These are phyloP conservation scores for Afroboletus lepidellus DNA, from an alignment of 1,284 basidiomycete species.

Conservation along the genomic window DNA sequence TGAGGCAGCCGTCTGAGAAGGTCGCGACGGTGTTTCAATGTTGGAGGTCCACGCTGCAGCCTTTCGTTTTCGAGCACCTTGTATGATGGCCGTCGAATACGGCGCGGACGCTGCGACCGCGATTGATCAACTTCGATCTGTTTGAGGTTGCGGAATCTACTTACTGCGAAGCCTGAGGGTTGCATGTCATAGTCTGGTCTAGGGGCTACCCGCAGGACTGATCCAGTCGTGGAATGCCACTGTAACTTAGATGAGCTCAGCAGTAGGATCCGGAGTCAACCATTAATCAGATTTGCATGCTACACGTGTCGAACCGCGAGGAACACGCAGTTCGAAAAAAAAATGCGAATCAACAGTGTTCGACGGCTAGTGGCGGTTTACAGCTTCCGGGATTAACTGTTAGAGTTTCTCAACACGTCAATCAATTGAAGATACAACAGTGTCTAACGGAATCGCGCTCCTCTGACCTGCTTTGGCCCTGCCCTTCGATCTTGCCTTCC, in stretches of 20 bases:
- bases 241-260: neutral
- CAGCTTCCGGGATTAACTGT: constrained; percentile 6
- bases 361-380: neutral
- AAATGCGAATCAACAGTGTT: constrained; percentile 1
- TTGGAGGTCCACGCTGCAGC: neutral
- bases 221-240: neutral
- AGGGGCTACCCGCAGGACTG: neutral
- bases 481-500: constrained; percentile 19
- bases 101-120: constrained; percentile 1
- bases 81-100: constrained; percentile 9
- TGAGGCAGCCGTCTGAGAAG: constrained; percentile 5
- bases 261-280: neutral
- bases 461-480: constrained; percentile 16
- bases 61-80: neutral
- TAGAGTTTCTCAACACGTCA: constrained; percentile 6
- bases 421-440: constrained; percentile 9
- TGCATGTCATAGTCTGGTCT: neutral
- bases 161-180: neutral
- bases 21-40: constrained; percentile 4
- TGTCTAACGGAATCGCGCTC: constrained; percentile 1
- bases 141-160: neutral
- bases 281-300: neutral
- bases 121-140: neutral
- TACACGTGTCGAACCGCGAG: neutral
- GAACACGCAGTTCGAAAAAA: constrained; percentile 1